phyloP scores from a whole-genome alignment of 2,329 filamentous ascomycete species.

The Cercospora berteroae region DNA sequence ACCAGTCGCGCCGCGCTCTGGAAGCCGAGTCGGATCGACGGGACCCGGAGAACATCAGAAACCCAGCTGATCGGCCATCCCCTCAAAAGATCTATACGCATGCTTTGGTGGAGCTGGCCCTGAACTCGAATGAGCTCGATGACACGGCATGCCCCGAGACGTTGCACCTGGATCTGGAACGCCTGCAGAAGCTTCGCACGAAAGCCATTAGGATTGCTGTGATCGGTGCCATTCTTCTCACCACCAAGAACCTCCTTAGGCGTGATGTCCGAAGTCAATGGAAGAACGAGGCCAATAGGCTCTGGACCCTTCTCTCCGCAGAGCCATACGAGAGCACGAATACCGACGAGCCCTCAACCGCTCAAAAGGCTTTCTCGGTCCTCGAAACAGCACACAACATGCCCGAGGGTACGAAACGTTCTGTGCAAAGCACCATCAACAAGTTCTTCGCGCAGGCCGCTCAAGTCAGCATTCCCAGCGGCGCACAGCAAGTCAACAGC shows the following conservation, averaged over 20 bases:
- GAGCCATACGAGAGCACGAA: constrained; percentile 51
- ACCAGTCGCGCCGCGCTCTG: constrained; percentile 61
- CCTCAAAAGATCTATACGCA: constrained; percentile 72
- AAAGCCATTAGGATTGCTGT: constrained; percentile 66
- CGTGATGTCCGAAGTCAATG: constrained; percentile 74
- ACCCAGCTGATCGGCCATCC: constrained; percentile 61
- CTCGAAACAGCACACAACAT: constrained; percentile 52
- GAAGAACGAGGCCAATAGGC: constrained; percentile 70
- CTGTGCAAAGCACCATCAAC: constrained; percentile 45
- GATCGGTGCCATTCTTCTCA: constrained; percentile 70
- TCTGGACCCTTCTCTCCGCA: constrained; percentile 66
- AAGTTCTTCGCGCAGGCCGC: constrained; percentile 55
- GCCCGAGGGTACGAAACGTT: constrained; percentile 47
- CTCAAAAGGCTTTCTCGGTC: constrained; percentile 47
- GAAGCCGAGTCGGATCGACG: constrained; percentile 64
- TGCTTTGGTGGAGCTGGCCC: constrained; percentile 71
- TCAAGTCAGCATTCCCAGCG: constrained; percentile 32
- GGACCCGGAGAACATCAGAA: constrained; percentile 66
- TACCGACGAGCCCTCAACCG: constrained; percentile 27
- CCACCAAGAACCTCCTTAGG: constrained; percentile 80
- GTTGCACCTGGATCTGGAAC: constrained; percentile 64
- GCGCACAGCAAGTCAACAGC: not conserved
- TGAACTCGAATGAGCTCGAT: constrained; percentile 59
- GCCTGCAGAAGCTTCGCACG: constrained; percentile 58
- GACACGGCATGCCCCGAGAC: constrained; percentile 66